Evolutionary conservation across 164 flowering plant species (phyloP).

Genomic region (Aristolochia contorta): DNA sequence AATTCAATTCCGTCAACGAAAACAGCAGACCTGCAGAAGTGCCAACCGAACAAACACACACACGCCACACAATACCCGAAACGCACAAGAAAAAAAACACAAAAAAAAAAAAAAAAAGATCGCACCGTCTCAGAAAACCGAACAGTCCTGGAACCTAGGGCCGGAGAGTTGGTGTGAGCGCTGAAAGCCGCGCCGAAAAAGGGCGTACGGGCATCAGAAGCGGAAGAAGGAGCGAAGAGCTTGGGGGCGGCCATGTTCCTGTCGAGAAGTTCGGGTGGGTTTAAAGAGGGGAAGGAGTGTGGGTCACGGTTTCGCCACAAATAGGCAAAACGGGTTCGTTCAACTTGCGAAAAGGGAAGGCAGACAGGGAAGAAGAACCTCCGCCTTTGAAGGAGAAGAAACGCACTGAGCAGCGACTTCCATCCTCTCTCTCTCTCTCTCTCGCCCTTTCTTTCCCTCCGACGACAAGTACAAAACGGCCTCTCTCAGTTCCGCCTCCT

Average conservation of each 20-base stretch:
- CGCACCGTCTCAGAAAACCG: not conserved
- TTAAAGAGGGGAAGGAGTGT: not conserved
- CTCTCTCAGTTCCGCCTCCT: not conserved
- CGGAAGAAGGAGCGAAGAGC: not conserved
- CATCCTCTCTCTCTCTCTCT: not conserved
- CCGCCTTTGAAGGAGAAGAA: not conserved
- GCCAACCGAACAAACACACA: not conserved
- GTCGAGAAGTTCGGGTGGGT: not conserved
- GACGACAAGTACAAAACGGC: not conserved
- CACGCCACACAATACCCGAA: not conserved
- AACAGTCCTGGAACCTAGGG: not conserved
- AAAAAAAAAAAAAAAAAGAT: not conserved
- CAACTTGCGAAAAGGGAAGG: too few relatives aligned
- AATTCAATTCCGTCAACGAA: not conserved
- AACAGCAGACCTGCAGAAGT: not conserved
- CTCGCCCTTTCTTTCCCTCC: too few relatives aligned
- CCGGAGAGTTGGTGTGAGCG: not conserved
- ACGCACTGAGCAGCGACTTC: not conserved
- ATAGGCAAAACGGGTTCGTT: not conserved
- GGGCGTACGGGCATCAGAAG: not conserved
- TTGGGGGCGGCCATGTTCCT: constrained; percentile 2
- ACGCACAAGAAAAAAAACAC: not conserved
- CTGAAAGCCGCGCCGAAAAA: not conserved
- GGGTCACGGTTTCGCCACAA: too few relatives aligned
- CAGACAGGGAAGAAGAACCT: constrained; percentile 1